phyloP scores from a whole-genome alignment of 768 basidiomycete genomes.

The Lanmaoa rubissima region DNA sequence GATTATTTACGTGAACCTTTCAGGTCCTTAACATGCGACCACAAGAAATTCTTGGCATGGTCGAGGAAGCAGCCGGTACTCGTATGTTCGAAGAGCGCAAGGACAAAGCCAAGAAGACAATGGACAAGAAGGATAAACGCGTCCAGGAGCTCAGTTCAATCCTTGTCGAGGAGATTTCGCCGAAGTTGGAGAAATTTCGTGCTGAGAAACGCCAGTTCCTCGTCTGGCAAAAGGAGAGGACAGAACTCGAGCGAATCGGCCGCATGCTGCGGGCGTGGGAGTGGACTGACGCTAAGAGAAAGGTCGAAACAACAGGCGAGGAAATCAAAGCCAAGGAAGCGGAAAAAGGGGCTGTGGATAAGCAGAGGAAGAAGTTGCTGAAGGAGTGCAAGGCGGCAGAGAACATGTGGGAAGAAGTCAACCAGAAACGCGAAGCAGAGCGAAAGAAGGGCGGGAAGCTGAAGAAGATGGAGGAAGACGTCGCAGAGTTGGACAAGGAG shows the following conservation, averaged over 20 bases:
- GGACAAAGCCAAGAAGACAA: constrained; percentile 93
- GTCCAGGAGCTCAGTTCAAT: constrained; percentile 83
- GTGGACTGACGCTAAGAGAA: constrained; percentile 65
- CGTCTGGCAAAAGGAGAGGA: constrained; percentile 83
- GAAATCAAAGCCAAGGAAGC: constrained; percentile 52
- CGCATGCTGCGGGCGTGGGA: constrained; percentile 85
- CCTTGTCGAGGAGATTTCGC: constrained; percentile 87
- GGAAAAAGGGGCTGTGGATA: constrained; percentile 47
- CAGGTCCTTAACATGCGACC: constrained; percentile 96
- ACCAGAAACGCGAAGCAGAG: constrained; percentile 79
- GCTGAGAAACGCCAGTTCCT: constrained; percentile 86
- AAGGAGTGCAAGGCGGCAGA: constrained; percentile 65
- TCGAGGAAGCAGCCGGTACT: constrained; percentile 97
- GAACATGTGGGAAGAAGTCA: constrained; percentile 61
- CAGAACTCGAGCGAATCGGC: constrained; percentile 84
- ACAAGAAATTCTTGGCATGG: constrained; percentile 96
- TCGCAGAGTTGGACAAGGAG: constrained; percentile 72
- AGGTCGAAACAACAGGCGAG: constrained; percentile 51
- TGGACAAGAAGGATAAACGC: constrained; percentile 96
- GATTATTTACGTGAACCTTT: background rate
- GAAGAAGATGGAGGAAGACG: constrained; percentile 79
- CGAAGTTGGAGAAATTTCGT: constrained; percentile 89
- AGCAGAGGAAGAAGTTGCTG: constrained; percentile 47
- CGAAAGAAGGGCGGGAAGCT: constrained; percentile 91
- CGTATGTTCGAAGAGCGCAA: constrained; percentile 99